Conservation (phyloP, 2,329 filamentous ascomycete species). For the Pyrenophora graminea region DNA sequence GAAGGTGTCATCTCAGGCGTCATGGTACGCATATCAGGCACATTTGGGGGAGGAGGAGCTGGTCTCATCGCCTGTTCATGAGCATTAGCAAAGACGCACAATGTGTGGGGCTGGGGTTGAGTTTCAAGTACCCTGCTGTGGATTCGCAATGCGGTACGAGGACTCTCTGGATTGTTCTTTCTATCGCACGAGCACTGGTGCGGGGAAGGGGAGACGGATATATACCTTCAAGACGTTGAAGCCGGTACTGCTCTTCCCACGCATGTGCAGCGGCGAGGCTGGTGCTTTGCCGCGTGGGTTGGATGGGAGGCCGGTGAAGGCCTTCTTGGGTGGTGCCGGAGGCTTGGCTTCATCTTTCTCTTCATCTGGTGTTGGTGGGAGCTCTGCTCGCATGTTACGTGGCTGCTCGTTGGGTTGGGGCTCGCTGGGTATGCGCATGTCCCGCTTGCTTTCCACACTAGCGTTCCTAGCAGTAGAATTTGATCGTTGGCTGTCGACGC, state of each 20-base stretch:
- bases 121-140: conserved; percentile 16
- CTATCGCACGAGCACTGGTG: conserved; percentile 29
- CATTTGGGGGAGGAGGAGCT: conserved; percentile 22
- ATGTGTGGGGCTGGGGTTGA: neutral
- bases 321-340: conserved; percentile 28
- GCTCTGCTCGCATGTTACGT: conserved; percentile 15
- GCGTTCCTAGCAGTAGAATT: neutral
- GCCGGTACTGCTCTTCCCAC: conserved; percentile 45
- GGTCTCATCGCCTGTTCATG: conserved; percentile 25
- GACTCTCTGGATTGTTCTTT: neutral
- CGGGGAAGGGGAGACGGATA: conserved; percentile 29
- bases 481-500: conserved; percentile 10
- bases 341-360: conserved; percentile 17
- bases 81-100: neutral
- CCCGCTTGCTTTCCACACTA: conserved; percentile 3
- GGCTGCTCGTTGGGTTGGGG: conserved; percentile 5
- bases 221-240: conserved; percentile 46
- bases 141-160: conserved; percentile 8
- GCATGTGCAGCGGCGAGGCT: conserved; percentile 33
- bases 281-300: conserved; percentile 35
- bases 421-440: neutral
- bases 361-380: conserved; percentile 42
- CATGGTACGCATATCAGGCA: conserved; percentile 21
- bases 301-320: conserved; percentile 34
- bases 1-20: conserved; percentile 40